phyloP scores from a whole-genome alignment of 441 rosid species.

The Eugenia klotzschiana region DNA sequence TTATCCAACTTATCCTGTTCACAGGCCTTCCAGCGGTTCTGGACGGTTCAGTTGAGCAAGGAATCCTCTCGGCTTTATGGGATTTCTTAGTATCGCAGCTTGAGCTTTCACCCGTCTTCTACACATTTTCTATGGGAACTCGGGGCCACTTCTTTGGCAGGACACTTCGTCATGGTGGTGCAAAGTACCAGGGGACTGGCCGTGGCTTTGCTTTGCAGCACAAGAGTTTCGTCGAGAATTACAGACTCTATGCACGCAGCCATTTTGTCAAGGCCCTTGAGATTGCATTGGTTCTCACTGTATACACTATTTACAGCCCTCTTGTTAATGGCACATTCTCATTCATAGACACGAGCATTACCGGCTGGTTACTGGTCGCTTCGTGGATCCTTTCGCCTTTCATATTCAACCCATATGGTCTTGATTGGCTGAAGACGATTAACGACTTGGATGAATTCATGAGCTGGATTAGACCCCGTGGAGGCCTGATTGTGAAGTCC shows the following conservation, averaged over 20 bases:
- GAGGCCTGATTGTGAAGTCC: not conserved
- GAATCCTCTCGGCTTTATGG: slow-evolving; percentile 5
- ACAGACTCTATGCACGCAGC: slow-evolving; percentile 6
- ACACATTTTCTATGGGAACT: slow-evolving; percentile 10
- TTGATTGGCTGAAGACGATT: slow-evolving; percentile 7
- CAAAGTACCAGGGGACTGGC: slow-evolving; percentile 5
- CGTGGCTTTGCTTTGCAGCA: slow-evolving; percentile 8
- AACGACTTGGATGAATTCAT: not conserved
- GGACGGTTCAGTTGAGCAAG: slow-evolving; percentile 4
- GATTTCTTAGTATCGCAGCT: slow-evolving; percentile 7
- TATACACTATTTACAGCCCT: slow-evolving; percentile 3
- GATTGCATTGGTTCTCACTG: not conserved
- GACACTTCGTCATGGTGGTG: slow-evolving; percentile 9
- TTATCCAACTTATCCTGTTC: slow-evolving; percentile 2
- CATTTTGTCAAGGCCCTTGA: slow-evolving; percentile 9
- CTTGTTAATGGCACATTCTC: not conserved
- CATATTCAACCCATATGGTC: slow-evolving; percentile 5
- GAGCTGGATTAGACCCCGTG: slow-evolving; percentile 2
- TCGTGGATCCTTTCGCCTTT: slow-evolving; percentile 6
- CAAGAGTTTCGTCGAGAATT: slow-evolving; percentile 5
- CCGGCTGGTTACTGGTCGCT: slow-evolving; percentile 2
- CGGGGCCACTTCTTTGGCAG: slow-evolving; percentile 8
- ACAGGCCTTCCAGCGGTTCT: slow-evolving; percentile 3
- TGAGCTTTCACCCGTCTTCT: slow-evolving; percentile 6
- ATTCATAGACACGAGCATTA: slow-evolving; percentile 1